Evolutionary conservation across 1,139 yeast species (phyloP).

Genomic region (Hyphopichia pseudoburtonii): DNA sequence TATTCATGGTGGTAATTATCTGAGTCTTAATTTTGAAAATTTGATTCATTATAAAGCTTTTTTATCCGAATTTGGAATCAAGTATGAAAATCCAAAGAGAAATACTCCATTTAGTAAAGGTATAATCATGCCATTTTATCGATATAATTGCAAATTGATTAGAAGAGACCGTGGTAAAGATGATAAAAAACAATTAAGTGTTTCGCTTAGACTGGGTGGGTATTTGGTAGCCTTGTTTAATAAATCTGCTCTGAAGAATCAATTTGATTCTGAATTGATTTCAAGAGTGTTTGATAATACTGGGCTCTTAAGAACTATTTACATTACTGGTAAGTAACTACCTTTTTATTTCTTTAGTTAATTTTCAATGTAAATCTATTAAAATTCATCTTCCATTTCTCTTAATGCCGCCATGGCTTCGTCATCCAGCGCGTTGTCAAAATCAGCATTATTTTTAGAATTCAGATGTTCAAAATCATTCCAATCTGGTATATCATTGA

Average conservation of each 20-base stretch:
- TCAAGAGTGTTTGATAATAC: constrained; percentile 47
- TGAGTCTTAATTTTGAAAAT: constrained; percentile 38
- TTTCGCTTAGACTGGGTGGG: constrained; percentile 57
- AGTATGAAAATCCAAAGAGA: constrained; percentile 29
- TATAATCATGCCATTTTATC: constrained; percentile 51
- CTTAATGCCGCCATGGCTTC: constrained; percentile 40
- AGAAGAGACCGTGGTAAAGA: constrained; percentile 25
- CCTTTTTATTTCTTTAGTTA: background rate
- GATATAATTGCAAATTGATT: constrained; percentile 41
- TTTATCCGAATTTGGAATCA: constrained; percentile 55
- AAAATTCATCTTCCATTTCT: constrained; percentile 23
- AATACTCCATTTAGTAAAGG: constrained; percentile 45
- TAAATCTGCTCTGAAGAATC: constrained; percentile 20
- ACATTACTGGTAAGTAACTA: constrained; percentile 21
- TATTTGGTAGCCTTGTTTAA: constrained; percentile 55
- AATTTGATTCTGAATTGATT: constrained; percentile 40
- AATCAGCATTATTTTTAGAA: constrained; percentile 20
- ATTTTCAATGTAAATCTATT: background rate
- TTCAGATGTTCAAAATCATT: constrained; percentile 6
- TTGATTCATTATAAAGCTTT: constrained; percentile 50
- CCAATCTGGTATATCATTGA: constrained; percentile 11
- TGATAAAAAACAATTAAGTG: constrained; percentile 26
- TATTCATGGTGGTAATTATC: constrained; percentile 34
- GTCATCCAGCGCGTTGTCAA: too few relatives aligned
- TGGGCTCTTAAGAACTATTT: constrained; percentile 40